Evolutionary conservation across 2,329 filamentous ascomycete species (phyloP).

Genomic region (Clonostachys chloroleuca): DNA sequence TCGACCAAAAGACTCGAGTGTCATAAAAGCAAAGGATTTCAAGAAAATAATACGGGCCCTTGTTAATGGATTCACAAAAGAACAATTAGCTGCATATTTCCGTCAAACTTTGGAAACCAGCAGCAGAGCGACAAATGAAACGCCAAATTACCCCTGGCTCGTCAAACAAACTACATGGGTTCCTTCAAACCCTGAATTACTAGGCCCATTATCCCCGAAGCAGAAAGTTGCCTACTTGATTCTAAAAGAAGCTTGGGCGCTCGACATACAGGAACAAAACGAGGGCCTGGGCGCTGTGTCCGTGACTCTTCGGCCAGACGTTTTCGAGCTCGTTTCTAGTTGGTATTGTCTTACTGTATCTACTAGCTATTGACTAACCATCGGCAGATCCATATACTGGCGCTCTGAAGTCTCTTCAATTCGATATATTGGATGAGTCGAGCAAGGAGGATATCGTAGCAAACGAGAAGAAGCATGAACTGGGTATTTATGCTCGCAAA

Average conservation of each 20-base stretch:
- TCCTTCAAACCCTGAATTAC: neutral
- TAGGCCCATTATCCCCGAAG: constrained; percentile 21
- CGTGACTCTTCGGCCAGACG: constrained; percentile 28
- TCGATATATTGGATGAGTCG: constrained; percentile 21
- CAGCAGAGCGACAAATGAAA: constrained; percentile 1
- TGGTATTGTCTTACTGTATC: constrained; percentile 11
- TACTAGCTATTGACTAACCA: neutral
- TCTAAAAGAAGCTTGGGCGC: constrained; percentile 43
- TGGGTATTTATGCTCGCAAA: constrained; percentile 23
- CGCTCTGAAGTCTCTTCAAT: constrained; percentile 17
- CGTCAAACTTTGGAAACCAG: constrained; percentile 1
- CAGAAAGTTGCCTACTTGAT: constrained; percentile 32
- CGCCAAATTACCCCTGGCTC: constrained; percentile 1
- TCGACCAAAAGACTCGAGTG: constrained; percentile 30
- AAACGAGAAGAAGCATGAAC: constrained; percentile 8
- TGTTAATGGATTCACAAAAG: constrained; percentile 36
- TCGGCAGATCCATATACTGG: neutral
- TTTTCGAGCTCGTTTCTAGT: constrained; percentile 39
- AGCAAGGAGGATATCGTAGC: constrained; percentile 21
- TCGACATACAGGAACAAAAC: constrained; percentile 40
- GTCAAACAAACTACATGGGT: neutral
- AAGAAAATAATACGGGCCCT: constrained; percentile 30
- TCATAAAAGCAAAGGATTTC: constrained; percentile 34
- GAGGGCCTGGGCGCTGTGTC: constrained; percentile 32
- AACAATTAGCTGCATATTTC: constrained; percentile 41